Base-by-base conservation (phyloP, 495 filamentous ascomycete species). In the Penicillium samsonianum region DNA sequence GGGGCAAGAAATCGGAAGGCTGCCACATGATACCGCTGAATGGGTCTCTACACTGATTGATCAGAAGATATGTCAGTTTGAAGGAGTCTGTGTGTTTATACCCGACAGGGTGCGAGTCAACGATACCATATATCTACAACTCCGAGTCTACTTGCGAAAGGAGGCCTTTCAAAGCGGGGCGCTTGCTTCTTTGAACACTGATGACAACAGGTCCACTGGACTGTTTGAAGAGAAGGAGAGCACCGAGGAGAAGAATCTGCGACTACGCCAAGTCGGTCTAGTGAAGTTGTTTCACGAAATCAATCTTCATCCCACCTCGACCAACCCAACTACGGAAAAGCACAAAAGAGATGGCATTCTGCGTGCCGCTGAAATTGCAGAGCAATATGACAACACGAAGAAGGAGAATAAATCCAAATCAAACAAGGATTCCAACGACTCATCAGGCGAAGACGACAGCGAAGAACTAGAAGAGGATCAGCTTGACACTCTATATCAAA, bases 21-120 rank as follows among this genome's bases (percentile, higher is more conserved):
- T 98, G n/a, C 88, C 91, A 22, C 90, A 90, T 55, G 94, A 98
- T 37, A 87, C 83, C 12, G 91, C 94, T n/a, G 84, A 86, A 49
- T 98, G 95, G 92, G 88, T 98, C 10, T 96, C 92, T 19, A 87
- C 92, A 0, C 72, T 98, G 59, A 85, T 98, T 50, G 94, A 98
- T 62, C 94, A 97, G 67, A 89, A 88, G 28, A 82, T 97, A 14
- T 96, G 92, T 73, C 82, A 75, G 12, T 93, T 98, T 61, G 90
- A 94, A 64, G 95, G 90, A 1, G 82, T 81, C 33, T 96, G 91
- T 62, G 91, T 98, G n/a, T 96, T 86, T 69, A 90, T 87, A 0
- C 91, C 92, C 3, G 95, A 98, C 57, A 78, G 80, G 55, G 61
- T 97, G 9, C 82, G 90, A 45, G 91, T 91, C 42, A 96, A 96